These are phyloP conservation scores for Xerocomellus intermedius DNA, from an alignment of 768 basidiomycete genomes.

Conservation along the genomic window DNA sequence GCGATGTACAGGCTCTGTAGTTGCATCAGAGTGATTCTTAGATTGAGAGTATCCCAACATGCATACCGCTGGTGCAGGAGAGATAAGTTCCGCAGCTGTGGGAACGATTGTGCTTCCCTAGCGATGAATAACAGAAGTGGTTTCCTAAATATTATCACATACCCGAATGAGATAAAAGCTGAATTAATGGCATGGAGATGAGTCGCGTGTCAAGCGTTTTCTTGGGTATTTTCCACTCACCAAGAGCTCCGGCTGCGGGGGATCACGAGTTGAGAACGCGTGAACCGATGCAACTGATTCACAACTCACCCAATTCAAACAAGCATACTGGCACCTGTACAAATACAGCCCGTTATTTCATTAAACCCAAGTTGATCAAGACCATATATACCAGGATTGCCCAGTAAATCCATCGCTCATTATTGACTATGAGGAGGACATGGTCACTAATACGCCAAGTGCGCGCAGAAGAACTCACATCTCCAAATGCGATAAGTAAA, in stretches of 20 bases:
- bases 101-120: neutral
- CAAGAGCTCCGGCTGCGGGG: neutral
- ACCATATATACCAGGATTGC: slow-evolving; percentile 2
- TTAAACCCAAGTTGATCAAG: neutral
- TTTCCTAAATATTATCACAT: neutral
- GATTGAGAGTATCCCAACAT: neutral
- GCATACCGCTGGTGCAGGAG: neutral
- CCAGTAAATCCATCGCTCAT: slow-evolving; percentile 4
- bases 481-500: slow-evolving; percentile 13
- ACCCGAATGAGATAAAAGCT: slow-evolving; percentile 6
- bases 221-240: neutral
- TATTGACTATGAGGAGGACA: neutral
- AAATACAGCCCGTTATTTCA: neutral
- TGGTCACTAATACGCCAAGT: neutral
- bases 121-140: neutral
- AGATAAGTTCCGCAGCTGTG: neutral
- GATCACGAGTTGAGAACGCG: neutral
- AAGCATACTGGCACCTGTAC: neutral
- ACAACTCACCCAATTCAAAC: slow-evolving; percentile 5
- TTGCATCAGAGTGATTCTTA: neutral
- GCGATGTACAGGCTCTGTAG: neutral
- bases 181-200: neutral
- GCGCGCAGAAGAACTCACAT: neutral
- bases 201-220: neutral
- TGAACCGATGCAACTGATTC: neutral